Evolutionary conservation across 1,284 basidiomycete genomes (phyloP).

Genomic region (Erythrobasidium hasegawianum): DNA sequence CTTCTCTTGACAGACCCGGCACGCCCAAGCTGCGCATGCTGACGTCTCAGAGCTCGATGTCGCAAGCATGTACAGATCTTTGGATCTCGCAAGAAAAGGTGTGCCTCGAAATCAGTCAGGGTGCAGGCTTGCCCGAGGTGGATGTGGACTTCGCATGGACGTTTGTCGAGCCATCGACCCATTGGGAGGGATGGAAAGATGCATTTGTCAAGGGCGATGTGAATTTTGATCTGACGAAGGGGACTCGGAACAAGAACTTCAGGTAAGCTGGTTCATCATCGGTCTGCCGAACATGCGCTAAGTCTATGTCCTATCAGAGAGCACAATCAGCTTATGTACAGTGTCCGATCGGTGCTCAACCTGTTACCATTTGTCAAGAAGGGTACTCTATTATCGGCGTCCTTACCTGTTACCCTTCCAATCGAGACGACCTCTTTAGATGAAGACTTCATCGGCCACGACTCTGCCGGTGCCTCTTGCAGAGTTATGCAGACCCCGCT

Average conservation of each 20-base stretch:
- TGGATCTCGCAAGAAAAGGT: conserved; percentile 7
- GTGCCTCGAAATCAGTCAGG: conserved; percentile 3
- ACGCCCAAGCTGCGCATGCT: conserved; percentile 9
- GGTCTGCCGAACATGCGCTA: no score
- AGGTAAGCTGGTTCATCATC: background rate
- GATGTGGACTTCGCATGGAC: conserved; percentile 14
- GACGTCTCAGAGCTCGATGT: background rate
- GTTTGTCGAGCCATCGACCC: conserved; percentile 14
- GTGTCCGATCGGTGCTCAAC: conserved; percentile 10
- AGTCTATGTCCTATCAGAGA: background rate
- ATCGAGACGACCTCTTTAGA: background rate
- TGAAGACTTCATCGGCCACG: background rate
- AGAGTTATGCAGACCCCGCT: conserved; percentile 5
- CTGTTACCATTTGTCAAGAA: conserved; percentile 4
- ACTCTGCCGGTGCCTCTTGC: conserved; percentile 1
- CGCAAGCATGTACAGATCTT: conserved; percentile 13
- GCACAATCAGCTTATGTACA: conserved; percentile 13
- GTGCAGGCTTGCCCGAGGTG: background rate
- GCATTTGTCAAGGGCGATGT: background rate
- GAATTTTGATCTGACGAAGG: background rate
- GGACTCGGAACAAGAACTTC: conserved; percentile 8
- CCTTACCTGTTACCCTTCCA: background rate
- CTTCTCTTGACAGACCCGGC: background rate
- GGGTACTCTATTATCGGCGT: background rate
- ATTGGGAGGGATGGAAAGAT: conserved; percentile 18